Conservation (phyloP, 2,329 filamentous ascomycete genomes). For the Chrysoporthe cubensis region DNA sequence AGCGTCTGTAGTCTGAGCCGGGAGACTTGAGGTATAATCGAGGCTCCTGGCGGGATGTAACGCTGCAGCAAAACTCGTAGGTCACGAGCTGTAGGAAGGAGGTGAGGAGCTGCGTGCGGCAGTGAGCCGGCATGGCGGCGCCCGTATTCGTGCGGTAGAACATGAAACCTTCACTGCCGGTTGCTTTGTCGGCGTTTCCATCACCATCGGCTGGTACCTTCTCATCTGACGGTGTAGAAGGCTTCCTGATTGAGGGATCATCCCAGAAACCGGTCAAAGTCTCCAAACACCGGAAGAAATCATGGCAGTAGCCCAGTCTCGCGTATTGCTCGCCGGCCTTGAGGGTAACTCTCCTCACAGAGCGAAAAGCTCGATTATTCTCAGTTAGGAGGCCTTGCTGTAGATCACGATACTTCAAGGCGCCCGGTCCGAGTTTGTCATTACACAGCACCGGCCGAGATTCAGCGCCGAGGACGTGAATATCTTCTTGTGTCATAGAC, state of each 20-base stretch:
- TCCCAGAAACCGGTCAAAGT: constrained; percentile 64
- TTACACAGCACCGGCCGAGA: constrained; percentile 56
- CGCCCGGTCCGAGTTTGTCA: constrained; percentile 59
- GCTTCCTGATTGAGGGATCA: constrained; percentile 53
- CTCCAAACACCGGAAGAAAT: constrained; percentile 68
- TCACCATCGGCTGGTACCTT: constrained; percentile 30
- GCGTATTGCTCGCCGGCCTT: constrained; percentile 56
- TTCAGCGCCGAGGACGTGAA: constrained; percentile 50
- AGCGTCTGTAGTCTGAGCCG: constrained; percentile 42
- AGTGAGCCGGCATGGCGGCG: constrained; percentile 60
- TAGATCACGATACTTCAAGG: constrained; percentile 61
- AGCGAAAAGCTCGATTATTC: constrained; percentile 64
- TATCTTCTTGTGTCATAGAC: constrained; percentile 52
- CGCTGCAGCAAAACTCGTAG: constrained; percentile 69
- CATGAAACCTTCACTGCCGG: constrained; percentile 23
- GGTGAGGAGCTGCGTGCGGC: constrained; percentile 59
- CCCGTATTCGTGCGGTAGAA: constrained; percentile 55
- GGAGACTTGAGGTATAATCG: constrained; percentile 57
- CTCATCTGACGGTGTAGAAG: constrained; percentile 21
- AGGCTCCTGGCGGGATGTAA: constrained; percentile 61
- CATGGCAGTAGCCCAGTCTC: constrained; percentile 65
- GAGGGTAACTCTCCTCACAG: constrained; percentile 60
- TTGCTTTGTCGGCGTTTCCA: constrained; percentile 22
- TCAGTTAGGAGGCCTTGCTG: constrained; percentile 58
- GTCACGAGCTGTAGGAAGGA: constrained; percentile 67